These are phyloP conservation scores for Beauveria bassiana DNA, from an alignment of 2,329 filamentous ascomycete species.

Conservation along the genomic window DNA sequence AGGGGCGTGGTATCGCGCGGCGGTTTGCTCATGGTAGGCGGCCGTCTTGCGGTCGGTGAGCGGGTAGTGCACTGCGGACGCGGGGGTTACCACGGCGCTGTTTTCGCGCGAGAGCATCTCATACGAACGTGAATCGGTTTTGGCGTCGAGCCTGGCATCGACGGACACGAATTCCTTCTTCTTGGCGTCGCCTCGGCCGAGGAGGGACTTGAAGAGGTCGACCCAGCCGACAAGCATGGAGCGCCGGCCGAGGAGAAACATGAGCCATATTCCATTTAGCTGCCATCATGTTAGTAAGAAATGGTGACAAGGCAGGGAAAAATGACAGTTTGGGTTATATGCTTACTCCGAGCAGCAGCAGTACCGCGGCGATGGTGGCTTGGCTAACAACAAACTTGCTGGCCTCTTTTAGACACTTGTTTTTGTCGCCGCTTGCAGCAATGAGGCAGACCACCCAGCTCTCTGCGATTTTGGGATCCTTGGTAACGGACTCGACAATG, in stretches of 20 bases:
- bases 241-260: conserved; percentile 72
- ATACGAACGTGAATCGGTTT: conserved; percentile 62
- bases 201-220: conserved; percentile 48
- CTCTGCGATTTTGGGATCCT: conserved; percentile 43
- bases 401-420: conserved; percentile 56
- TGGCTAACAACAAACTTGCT: conserved; percentile 61
- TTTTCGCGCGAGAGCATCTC: conserved; percentile 66
- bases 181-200: conserved; percentile 30
- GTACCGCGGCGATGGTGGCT: conserved; percentile 68
- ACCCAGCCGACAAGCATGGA: conserved; percentile 83
- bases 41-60: conserved; percentile 37
- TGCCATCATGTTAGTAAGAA: conserved; percentile 22
- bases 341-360: conserved; percentile 73
- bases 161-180: conserved; percentile 83
- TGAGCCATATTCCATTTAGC: conserved; percentile 78
- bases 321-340: not conserved
- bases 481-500: conserved; percentile 51
- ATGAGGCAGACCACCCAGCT: conserved; percentile 69
- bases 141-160: conserved; percentile 60
- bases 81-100: conserved; percentile 46
- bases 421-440: conserved; percentile 47
- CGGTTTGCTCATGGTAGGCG: conserved; percentile 45
- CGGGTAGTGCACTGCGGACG: conserved; percentile 30
- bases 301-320: not conserved
- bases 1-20: conserved; percentile 47